Evolutionary conservation across 192 early-diverging fungal genomes (phyloP), one percentile per base, ranked within the genome.

Genomic region (Cladochytrium replicatum): DNA sequence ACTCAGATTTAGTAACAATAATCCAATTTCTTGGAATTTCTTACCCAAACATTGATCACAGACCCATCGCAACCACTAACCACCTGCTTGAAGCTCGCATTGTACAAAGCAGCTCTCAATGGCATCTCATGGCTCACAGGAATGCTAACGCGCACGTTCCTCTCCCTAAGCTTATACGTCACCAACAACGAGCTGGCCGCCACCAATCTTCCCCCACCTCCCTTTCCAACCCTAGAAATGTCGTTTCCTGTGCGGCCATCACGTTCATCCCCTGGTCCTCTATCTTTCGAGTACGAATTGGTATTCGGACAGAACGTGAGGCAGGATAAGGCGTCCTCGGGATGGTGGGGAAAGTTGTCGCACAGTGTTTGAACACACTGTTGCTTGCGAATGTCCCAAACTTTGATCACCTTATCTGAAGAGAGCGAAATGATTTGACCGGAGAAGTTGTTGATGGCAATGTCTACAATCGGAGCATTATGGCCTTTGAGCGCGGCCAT

Each of bases 311-410:
- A n/a, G 50, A 77, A 74, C 19, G 52, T 50, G 13, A 77, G 50
- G 0, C 46, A 19, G n/a, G 63, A 46, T 17, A 77, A 38, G 6
- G 46, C 46, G 17, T 71, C 55, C 8, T 77, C 71, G n/a, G 64
- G 54, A 1, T 54, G 49, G 27, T 66, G 52, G 21, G 41, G 29
- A 1, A 29, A 47, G 11, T 25, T 11, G 44, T 60, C 49, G 29
- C 45, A 29, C 26, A 77, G 24, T 3, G 67, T 71, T 52, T 77
- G 75, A 3, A 77, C 48, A 50, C 75, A 77, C 6, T 29, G 26
- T 43, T 72, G 69, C 40, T 72, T 71, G 0, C 75, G 57, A 39
- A 78, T 74, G 54, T 78, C 75, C 71, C 71, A 78, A 6, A 72
- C 55, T 41, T 70, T 70, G 26, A 74, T 60, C 7, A 41, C 50